Evolutionary conservation across 1,139 yeast species (phyloP), one percentile per base, ranked within the genome.

Genomic region (Geotrichum citri-aurantii): DNA sequence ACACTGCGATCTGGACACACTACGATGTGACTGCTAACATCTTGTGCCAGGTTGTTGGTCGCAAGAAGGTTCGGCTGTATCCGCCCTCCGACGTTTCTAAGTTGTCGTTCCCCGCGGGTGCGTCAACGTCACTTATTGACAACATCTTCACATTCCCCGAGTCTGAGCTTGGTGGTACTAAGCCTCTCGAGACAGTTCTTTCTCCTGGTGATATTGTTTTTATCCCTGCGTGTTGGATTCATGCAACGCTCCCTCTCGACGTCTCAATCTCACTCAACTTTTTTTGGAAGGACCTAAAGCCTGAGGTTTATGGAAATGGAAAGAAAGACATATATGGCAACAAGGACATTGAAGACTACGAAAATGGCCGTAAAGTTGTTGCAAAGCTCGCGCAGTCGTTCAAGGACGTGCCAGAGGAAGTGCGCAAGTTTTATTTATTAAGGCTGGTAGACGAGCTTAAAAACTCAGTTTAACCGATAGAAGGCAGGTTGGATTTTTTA

Each of bases 221-320:
- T 57, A 67, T 75, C 46, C 77, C 77, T 1, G 64, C 75, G 6
- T 63, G 71, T 65, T 74, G 77, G 77, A 64, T 73, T 3, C 76
- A 74, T 59, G 76, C 77, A 5, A 71, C 74, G n/a, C 58, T 62
- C 24, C 70, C 75, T 1, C 58, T 66, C 19, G 65, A 65, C 21
- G 64, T 73, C 19, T 71, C 75, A 17, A 67, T 73, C 23, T 71
- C 75, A 3, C 56, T 73, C 40, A 74, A 74, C 61, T 63, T 66
- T 37, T 73, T 74, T 60, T 74, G 75, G 75, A 69, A 68, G 53
- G 73, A 73, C 57, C 61, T 73, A 47, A 64, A 62, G 0, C 56
- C 60, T 5, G 59, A 54, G 21, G 57, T 58, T 17, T 73, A 74
- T 59, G 68, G 73, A 2, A 64, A 64, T 3, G 75, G 75, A 8